Percentiles rank a stretch among this genome's conserved stretches.
phyloP scores from a whole-genome alignment of 225 moss, liverwort and hornwort genomes.

The Antitrichia curtipendula region DNA sequence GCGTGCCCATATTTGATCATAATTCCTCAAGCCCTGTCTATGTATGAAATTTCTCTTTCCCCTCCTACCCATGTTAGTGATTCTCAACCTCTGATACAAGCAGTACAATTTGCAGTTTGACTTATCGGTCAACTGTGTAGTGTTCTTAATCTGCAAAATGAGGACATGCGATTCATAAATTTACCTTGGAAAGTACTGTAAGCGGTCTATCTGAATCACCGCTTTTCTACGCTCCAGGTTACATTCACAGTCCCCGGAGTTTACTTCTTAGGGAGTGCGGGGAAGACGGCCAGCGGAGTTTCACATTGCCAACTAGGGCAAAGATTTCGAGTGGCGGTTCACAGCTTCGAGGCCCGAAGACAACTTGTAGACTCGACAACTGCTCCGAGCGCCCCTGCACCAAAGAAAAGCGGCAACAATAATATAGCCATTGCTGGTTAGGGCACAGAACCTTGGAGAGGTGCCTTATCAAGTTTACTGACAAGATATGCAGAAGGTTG shows the following conservation, averaged over 20 bases:
- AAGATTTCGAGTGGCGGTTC: constrained; percentile 12
- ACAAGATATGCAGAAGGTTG: background rate
- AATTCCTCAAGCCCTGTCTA: constrained; percentile 13
- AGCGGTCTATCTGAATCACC: background rate
- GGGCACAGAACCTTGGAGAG: background rate
- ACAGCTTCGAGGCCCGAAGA: background rate
- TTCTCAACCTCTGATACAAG: background rate
- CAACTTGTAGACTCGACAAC: background rate
- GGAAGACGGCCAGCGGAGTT: constrained; percentile 2
- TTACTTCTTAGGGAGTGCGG: constrained; percentile 19
- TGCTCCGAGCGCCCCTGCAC: background rate
- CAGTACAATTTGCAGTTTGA: background rate
- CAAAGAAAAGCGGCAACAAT: background rate
- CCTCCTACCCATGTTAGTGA: background rate
- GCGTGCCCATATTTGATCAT: background rate
- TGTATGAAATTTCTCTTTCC: background rate
- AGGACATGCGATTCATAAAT: background rate
- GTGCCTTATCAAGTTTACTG: background rate
- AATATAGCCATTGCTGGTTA: constrained; percentile 22
- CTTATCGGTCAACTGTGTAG: background rate
- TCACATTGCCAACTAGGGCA: constrained; percentile 22
- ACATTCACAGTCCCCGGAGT: constrained; percentile 8
- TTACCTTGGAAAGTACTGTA: background rate
- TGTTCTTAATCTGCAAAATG: background rate
- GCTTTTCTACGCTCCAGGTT: constrained; percentile 11